These are phyloP conservation scores for Leucocoprinus sp. DNA, from an alignment of 768 basidiomycete species.

Conservation along the genomic window DNA sequence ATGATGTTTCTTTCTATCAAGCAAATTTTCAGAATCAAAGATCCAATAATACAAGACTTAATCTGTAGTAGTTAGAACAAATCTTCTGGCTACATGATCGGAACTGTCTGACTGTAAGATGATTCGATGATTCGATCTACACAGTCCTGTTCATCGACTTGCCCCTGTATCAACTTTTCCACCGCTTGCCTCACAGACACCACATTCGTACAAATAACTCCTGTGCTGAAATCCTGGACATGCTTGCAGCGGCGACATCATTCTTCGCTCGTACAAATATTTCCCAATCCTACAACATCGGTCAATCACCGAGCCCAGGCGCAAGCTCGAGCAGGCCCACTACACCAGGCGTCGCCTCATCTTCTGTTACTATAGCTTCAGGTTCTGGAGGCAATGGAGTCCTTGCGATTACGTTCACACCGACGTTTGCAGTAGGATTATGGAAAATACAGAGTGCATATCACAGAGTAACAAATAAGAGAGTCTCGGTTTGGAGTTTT, in stretches of 20 bases:
- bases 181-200: not conserved
- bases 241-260: slow-evolving; percentile 79
- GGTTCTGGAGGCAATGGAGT: slow-evolving; percentile 16
- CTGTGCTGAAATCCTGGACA: slow-evolving; percentile 17
- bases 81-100: too few species aligned
- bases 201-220: not conserved
- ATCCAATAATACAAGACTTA: too few species aligned
- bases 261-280: slow-evolving; percentile 79
- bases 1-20: too few species aligned
- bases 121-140: not conserved
- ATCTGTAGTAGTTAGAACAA: too few species aligned
- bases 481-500: slow-evolving; percentile 87
- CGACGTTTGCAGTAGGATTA: slow-evolving; percentile 65
- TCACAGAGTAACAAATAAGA: slow-evolving; percentile 86
- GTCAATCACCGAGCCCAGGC: slow-evolving; percentile 22
- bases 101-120: too few species aligned
- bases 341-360: slow-evolving; percentile 32
- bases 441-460: slow-evolving; percentile 85
- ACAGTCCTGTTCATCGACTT: too few species aligned
- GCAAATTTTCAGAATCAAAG: too few species aligned
- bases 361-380: slow-evolving; percentile 9
- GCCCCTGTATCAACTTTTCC: not conserved
- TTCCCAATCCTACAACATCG: slow-evolving; percentile 72
- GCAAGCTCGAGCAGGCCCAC: slow-evolving; percentile 34
- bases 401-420: slow-evolving; percentile 33